Conservation (phyloP, 2,329 filamentous ascomycete species). For the Phialophora verrucosa region DNA sequence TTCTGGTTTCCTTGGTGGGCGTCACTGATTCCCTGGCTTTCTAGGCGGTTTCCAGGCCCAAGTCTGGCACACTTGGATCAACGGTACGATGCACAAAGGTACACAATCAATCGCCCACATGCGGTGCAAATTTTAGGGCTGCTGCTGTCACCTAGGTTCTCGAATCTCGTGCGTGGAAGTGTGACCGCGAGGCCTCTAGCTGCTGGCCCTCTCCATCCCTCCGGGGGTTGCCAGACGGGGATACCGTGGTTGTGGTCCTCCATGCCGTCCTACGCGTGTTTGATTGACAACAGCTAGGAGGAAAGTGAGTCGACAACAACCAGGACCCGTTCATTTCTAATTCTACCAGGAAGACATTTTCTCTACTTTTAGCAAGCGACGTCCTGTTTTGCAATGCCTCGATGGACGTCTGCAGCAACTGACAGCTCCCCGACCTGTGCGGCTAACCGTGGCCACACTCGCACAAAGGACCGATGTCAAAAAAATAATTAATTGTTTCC, state of each 20-base stretch:
- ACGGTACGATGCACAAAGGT: constrained; percentile 9
- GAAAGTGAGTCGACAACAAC: constrained; percentile 2
- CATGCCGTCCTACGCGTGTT: constrained; percentile 25
- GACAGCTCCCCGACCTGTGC: constrained; percentile 30
- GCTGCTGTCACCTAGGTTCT: constrained; percentile 20
- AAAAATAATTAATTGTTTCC: constrained; percentile 21
- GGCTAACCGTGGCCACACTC: constrained; percentile 31
- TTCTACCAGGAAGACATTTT: constrained; percentile 6
- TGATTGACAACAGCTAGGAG: constrained; percentile 16
- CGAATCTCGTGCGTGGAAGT: constrained; percentile 18
- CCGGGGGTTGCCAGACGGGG: constrained; percentile 23
- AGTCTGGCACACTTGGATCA: not conserved
- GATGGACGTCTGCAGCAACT: constrained; percentile 32
- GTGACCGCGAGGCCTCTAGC: constrained; percentile 4
- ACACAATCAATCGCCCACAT: constrained; percentile 6
- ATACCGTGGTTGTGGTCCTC: constrained; percentile 24
- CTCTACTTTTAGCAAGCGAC: constrained; percentile 21
- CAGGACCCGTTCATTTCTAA: not conserved
- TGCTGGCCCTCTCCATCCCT: constrained; percentile 9
- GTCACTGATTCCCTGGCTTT: constrained; percentile 1
- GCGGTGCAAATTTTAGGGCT: constrained; percentile 5
- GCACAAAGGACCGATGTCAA: constrained; percentile 30
- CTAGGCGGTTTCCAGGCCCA: not conserved
- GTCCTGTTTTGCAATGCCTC: constrained; percentile 29
- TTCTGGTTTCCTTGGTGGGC: constrained; percentile 1